These are phyloP conservation scores for Umbelopsis vinacea DNA, from an alignment of 192 early-diverging fungal genomes.

Conservation along the genomic window DNA sequence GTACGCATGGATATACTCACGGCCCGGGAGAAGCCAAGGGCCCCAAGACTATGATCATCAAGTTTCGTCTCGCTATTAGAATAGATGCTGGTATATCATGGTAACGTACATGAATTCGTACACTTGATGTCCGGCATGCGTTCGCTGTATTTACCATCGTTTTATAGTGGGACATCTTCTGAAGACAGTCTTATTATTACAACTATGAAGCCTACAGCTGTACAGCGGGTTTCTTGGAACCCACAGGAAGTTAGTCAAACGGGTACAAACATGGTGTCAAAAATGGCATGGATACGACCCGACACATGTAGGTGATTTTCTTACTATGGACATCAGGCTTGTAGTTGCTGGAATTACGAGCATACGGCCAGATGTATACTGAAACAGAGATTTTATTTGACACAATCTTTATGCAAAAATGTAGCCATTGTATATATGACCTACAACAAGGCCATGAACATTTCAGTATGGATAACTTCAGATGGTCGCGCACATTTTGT, in stretches of 20 bases:
- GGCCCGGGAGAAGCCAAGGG: conserved; percentile 77
- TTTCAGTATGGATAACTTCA: conserved; percentile 61
- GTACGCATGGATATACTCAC: conserved; percentile 60
- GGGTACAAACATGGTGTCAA: conserved; percentile 49
- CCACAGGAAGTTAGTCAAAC: conserved; percentile 61
- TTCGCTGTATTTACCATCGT: background rate
- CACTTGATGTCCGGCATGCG: background rate
- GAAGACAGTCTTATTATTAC: conserved; percentile 71
- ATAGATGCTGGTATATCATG: conserved; percentile 75
- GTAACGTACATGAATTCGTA: conserved; percentile 35
- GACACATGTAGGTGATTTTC: conserved; percentile 40
- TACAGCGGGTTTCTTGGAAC: conserved; percentile 75
- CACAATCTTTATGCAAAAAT: background rate
- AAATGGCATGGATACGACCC: conserved; percentile 37
- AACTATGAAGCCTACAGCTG: conserved; percentile 67
- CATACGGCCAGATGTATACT: no score
- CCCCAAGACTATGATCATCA: conserved; percentile 52
- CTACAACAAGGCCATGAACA: conserved; percentile 41
- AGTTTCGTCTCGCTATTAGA: conserved; percentile 77
- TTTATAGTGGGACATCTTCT: conserved; percentile 61
- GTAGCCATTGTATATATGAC: conserved; percentile 27
- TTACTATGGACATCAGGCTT: background rate
- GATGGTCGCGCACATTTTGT: conserved; percentile 72
- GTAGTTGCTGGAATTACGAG: background rate
- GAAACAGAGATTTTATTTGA: background rate